Conservation (phyloP, 2,329 filamentous ascomycete genomes). For the Colletotrichum karsti region DNA sequence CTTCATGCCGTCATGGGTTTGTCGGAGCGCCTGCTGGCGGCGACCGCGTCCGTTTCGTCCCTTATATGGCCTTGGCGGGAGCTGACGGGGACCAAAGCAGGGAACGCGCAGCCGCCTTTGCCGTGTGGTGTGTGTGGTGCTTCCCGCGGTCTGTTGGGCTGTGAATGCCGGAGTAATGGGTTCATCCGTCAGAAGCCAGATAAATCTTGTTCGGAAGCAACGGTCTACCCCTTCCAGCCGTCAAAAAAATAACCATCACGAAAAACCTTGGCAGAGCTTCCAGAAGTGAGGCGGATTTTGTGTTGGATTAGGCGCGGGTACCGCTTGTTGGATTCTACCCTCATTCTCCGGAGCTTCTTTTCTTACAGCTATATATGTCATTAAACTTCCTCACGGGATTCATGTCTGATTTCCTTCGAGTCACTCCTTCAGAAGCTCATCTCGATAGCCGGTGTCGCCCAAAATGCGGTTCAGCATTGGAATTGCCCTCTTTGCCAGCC, state of each 20-base stretch:
- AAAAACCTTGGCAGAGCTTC: not conserved
- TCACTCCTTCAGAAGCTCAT: not conserved
- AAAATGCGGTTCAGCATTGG: conserved; percentile 15
- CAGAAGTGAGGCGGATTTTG: not conserved
- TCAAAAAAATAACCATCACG: not conserved
- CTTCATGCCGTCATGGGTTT: conserved; percentile 2
- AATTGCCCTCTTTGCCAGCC: conserved; percentile 10
- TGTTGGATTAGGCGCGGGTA: not conserved
- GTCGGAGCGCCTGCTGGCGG: conserved; percentile 3
- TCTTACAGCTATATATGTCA: not conserved
- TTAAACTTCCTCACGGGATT: not conserved
- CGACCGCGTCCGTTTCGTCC: conserved; percentile 19
- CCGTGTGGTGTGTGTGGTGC: not conserved
- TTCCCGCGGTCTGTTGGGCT: not conserved
- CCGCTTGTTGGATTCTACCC: not conserved
- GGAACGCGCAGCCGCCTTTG: not conserved
- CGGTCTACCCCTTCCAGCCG: not conserved
- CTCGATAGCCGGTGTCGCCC: not conserved
- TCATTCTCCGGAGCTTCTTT: not conserved
- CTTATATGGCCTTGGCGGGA: not conserved
- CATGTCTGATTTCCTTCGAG: not conserved
- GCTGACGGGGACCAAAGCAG: not conserved
- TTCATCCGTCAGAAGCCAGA: not conserved
- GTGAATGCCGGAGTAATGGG: not conserved
- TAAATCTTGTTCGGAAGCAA: conserved; percentile 3